Base-by-base conservation (phyloP, 345 rosid genomes). In the Nephelium lappaceum region DNA sequence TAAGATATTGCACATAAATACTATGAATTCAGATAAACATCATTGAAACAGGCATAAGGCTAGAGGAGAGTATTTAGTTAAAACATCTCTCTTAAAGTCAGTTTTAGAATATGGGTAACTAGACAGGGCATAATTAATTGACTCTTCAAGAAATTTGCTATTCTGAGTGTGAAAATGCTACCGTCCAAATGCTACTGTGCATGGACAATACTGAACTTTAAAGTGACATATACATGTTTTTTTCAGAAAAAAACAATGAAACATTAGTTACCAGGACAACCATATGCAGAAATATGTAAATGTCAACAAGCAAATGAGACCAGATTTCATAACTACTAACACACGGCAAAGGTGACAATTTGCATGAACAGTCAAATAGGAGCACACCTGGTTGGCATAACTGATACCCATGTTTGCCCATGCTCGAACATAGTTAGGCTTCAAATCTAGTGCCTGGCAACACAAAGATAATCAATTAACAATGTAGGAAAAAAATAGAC, bases 371-470 rank as follows among this genome's bases (percentile, higher is more conserved):
- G 41, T 51, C 41, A 76, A 73, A 72, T 62, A 55, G 27, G 45
- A 72, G 71, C 80, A 2, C 53, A 97, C 99, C 99, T 97, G 99
- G 86, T 97, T 97, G 74, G 99, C 99, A 73, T 89, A 97, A 84
- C 99, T 97, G 84, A 97, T 97, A 65, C 99, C 99, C 98, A 97
- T 94, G 87, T 97, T 97, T 82, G 98, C 98, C 99, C 99, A 94
- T n/a, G 99, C 99, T n/a, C 99, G 99, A 81, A 97, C 98, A 74
- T 97, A 97, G 73, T 97, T 97, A 47, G 99, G 99, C 88, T 97
- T 97, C 92, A 97, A 90, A 89, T 97, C 98, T 67, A 94, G 85
- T 71, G 99, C 99, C 99, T 97, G 86, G 74, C 80, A 71, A 75
- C 53, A 61, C 62, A 73, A 36, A 73, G 60, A 70, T 38, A 47